Conservation (phyloP, 805 yeast genomes). For the Kuraishia cidri region DNA sequence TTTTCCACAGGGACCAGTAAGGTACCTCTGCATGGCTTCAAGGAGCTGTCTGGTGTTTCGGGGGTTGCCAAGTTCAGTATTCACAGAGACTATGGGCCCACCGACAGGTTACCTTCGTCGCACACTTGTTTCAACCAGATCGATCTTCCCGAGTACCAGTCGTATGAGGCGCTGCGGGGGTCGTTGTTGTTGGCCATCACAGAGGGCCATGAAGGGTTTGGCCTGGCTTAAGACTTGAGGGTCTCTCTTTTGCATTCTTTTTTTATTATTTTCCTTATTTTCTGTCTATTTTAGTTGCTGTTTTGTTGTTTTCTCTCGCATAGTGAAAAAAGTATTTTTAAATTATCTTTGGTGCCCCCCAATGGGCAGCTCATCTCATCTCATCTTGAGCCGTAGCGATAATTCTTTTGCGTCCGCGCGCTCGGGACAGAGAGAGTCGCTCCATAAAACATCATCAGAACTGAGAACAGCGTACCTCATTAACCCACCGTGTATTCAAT, state of each 20-base stretch:
- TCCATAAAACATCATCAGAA: no score
- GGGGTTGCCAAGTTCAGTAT: slow-evolving; percentile 83
- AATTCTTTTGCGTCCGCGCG: no score
- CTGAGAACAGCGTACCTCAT: no score
- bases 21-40: slow-evolving; percentile 92
- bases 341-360: no score
- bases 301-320: not conserved
- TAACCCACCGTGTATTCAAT: no score
- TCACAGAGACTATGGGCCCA: slow-evolving; percentile 80
- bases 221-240: slow-evolving; percentile 46
- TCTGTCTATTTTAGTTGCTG: not conserved
- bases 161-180: slow-evolving; percentile 78
- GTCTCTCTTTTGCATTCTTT: not conserved
- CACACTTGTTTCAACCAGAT: slow-evolving; percentile 97
- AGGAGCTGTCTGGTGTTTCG: slow-evolving; percentile 78
- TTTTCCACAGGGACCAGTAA: slow-evolving; percentile 97
- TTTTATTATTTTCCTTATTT: not conserved
- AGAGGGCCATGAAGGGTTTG: slow-evolving; percentile 96
- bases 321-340: no score
- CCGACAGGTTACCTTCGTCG: slow-evolving; percentile 85
- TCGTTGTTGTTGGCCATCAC: slow-evolving; percentile 77
- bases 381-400: no score
- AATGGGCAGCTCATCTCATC: no score
- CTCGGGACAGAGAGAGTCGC: no score
- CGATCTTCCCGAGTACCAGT: slow-evolving; percentile 87